phyloP scores from a whole-genome alignment of 768 basidiomycete species.

The Lanmaoa rubissima region DNA sequence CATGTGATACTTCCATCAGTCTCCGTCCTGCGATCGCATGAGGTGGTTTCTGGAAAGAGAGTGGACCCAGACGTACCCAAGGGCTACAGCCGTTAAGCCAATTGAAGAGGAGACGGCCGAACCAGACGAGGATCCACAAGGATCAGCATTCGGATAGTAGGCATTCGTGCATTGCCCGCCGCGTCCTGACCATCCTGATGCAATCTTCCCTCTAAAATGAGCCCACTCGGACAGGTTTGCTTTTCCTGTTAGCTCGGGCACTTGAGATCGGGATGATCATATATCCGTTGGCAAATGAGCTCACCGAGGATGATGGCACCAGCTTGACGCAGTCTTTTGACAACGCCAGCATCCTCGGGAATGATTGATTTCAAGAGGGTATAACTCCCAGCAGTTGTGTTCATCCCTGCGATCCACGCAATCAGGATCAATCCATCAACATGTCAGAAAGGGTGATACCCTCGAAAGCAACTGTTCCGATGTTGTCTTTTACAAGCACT shows the following conservation, averaged over 20 bases:
- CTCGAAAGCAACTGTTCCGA: slow-evolving; percentile 30
- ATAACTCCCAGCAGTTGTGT: slow-evolving; percentile 41
- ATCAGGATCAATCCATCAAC: neutral
- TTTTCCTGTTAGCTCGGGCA: slow-evolving; percentile 38
- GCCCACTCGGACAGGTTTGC: slow-evolving; percentile 57
- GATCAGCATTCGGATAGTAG: slow-evolving; percentile 50
- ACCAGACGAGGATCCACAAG: slow-evolving; percentile 59
- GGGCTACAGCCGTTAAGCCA: slow-evolving; percentile 46
- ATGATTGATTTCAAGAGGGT: slow-evolving; percentile 35
- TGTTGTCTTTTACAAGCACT: slow-evolving; percentile 36
- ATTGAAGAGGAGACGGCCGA: slow-evolving; percentile 55
- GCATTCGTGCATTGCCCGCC: slow-evolving; percentile 50
- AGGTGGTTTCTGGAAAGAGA: neutral
- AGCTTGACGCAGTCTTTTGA: slow-evolving; percentile 31
- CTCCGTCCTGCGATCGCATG: slow-evolving; percentile 33
- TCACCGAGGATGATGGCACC: slow-evolving; percentile 36
- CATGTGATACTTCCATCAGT: slow-evolving; percentile 57
- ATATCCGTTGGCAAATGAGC: neutral
- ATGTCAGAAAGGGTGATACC: slow-evolving; percentile 9
- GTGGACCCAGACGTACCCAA: slow-evolving; percentile 31
- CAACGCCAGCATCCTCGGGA: slow-evolving; percentile 35
- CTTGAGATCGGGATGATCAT: neutral
- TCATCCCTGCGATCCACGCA: slow-evolving; percentile 32
- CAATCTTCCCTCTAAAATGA: slow-evolving; percentile 43
- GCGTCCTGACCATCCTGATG: slow-evolving; percentile 59